Evolutionary conservation across 345 rosid genomes (phyloP).

Genomic region (Passiflora organensis): DNA sequence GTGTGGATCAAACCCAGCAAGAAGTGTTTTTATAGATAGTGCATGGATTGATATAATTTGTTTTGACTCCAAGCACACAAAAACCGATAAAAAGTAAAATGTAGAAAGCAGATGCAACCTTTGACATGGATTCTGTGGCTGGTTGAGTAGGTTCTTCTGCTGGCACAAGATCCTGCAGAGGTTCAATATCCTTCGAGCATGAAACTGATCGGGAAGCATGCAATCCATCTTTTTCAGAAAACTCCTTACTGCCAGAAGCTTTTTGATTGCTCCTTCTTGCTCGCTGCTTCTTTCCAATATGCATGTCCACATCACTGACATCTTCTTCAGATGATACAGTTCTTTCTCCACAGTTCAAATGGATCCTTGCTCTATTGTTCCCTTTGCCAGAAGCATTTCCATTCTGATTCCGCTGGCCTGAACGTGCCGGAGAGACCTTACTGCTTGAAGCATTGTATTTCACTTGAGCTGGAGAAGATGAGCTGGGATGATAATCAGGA

Average conservation of each 20-base stretch:
- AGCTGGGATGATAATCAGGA: slow-evolving; percentile 31
- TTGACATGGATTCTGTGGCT: slow-evolving; percentile 13
- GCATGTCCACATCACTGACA: slow-evolving; percentile 27
- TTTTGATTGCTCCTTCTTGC: slow-evolving; percentile 22
- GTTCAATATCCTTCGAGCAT: slow-evolving; percentile 14
- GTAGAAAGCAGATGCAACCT: slow-evolving; percentile 20
- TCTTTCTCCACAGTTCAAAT: slow-evolving; percentile 22
- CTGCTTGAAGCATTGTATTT: slow-evolving; percentile 19
- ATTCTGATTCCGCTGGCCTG: slow-evolving; percentile 25
- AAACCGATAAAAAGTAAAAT: not conserved
- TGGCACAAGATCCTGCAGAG: slow-evolving; percentile 20
- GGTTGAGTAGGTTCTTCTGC: slow-evolving; percentile 14
- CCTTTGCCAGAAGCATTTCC: slow-evolving; percentile 26
- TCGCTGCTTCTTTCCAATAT: slow-evolving; percentile 9
- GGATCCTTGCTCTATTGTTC: slow-evolving; percentile 16
- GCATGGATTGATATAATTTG: no score
- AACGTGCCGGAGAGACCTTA: slow-evolving; percentile 22
- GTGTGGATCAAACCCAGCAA: no score
- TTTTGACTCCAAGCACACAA: no score
- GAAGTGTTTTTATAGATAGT: no score
- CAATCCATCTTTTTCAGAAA: slow-evolving; percentile 20
- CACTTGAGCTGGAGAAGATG: slow-evolving; percentile 25
- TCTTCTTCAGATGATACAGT: slow-evolving; percentile 26
- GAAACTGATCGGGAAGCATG: slow-evolving; percentile 5
- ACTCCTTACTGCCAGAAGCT: slow-evolving; percentile 8